phyloP scores from a whole-genome alignment of 768 basidiomycete species.

The Mycena haematopus region DNA sequence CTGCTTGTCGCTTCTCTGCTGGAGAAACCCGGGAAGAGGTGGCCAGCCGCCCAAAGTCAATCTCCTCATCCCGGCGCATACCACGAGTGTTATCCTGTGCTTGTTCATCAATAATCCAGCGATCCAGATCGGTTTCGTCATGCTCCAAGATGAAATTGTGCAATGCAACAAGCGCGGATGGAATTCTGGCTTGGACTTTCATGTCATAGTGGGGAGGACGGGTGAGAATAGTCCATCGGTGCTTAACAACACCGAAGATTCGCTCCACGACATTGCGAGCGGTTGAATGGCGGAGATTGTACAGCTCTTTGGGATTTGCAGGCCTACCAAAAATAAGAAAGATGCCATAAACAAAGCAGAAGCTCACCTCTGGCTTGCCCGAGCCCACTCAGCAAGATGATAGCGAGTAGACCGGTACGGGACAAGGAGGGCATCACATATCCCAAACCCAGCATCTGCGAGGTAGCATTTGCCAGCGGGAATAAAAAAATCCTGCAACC shows the following conservation, averaged over 20 bases:
- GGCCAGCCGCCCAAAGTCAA: constrained; percentile 16
- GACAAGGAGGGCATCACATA: constrained; percentile 35
- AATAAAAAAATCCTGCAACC: neutral
- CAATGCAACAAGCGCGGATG: neutral
- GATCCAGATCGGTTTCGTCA: constrained; percentile 33
- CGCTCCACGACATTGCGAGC: constrained; percentile 23
- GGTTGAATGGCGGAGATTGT: constrained; percentile 47
- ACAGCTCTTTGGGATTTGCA: constrained; percentile 45
- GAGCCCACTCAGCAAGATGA: neutral
- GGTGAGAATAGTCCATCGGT: constrained; percentile 29
- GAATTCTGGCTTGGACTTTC: neutral
- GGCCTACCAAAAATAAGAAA: constrained; percentile 25
- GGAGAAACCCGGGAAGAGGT: neutral
- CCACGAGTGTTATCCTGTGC: constrained; percentile 23
- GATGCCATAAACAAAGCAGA: neutral
- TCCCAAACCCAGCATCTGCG: neutral
- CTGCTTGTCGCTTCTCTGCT: constrained; percentile 20
- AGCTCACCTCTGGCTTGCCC: constrained; percentile 8
- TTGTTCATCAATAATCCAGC: constrained; percentile 33
- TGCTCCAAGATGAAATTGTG: constrained; percentile 17
- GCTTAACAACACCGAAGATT: constrained; percentile 18
- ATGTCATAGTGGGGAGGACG: constrained; percentile 22
- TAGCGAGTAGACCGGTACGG: constrained; percentile 44
- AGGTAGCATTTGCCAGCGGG: neutral
- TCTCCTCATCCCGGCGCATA: neutral